phyloP scores from a whole-genome alignment of 2,329 filamentous ascomycete genomes.

The Exophiala lecanii-corni region DNA sequence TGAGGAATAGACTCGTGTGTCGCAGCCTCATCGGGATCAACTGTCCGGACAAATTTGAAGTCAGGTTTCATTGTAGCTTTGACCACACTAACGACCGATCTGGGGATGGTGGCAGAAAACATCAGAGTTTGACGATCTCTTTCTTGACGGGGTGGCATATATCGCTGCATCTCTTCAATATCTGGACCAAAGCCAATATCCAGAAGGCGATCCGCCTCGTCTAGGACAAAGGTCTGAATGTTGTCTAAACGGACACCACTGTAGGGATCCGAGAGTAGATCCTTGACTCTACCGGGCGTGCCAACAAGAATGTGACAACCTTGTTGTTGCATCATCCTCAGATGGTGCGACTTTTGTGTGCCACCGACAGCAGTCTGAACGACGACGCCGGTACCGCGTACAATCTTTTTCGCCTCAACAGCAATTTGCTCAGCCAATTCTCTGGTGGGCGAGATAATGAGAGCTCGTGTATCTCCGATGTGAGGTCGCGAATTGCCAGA shows the following conservation, averaged over 20 bases:
- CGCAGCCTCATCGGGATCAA: constrained; percentile 71
- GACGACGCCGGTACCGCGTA: constrained; percentile 60
- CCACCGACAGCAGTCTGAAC: constrained; percentile 85
- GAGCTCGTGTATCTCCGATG: constrained; percentile 18
- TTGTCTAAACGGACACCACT: constrained; percentile 42
- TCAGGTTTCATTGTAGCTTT: constrained; percentile 70
- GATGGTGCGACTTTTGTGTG: constrained; percentile 67
- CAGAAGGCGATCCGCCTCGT: constrained; percentile 63
- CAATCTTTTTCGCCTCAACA: constrained; percentile 50
- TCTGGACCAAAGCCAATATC: constrained; percentile 57
- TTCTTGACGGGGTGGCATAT: constrained; percentile 49
- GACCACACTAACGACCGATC: constrained; percentile 75
- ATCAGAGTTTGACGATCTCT: constrained; percentile 78
- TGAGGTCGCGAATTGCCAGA: constrained; percentile 33
- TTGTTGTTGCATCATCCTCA: constrained; percentile 62
- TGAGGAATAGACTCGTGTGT: constrained; percentile 84
- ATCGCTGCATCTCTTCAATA: constrained; percentile 48
- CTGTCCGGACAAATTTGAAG: constrained; percentile 89
- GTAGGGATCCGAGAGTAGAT: constrained; percentile 42
- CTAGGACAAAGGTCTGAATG: constrained; percentile 48
- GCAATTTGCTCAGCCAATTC: constrained; percentile 49
- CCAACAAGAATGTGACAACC: constrained; percentile 43
- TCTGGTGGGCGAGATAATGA: constrained; percentile 43
- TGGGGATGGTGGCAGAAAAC: constrained; percentile 89
- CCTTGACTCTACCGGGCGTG: constrained; percentile 46